These are phyloP conservation scores for Suillus lakei DNA, from an alignment of 768 basidiomycete species.

Conservation along the genomic window DNA sequence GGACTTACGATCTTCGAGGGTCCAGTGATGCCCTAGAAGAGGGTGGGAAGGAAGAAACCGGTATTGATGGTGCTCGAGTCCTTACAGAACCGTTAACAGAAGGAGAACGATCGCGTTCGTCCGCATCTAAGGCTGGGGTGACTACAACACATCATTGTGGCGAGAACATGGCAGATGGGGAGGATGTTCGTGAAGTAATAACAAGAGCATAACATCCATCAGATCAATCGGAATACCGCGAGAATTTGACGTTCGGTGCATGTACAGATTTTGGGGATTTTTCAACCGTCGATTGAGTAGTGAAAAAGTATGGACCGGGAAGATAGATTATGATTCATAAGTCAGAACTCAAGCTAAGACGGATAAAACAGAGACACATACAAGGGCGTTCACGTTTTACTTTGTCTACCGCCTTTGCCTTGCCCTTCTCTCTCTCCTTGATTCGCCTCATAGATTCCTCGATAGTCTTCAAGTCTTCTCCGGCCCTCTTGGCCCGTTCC, in stretches of 20 bases:
- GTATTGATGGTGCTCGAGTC: slow-evolving; percentile 52
- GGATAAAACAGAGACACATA: slow-evolving; percentile 48
- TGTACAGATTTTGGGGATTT: slow-evolving; percentile 14
- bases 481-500: slow-evolving; percentile 74
- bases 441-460: slow-evolving; percentile 78
- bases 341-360: slow-evolving; percentile 16
- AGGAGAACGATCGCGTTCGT: slow-evolving; percentile 47
- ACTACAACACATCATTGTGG: slow-evolving; percentile 27
- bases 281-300: slow-evolving; percentile 16
- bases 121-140: slow-evolving; percentile 55
- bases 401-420: slow-evolving; percentile 71
- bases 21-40: slow-evolving; percentile 62
- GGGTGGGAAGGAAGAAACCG: slow-evolving; percentile 47
- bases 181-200: slow-evolving; percentile 1
- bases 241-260: slow-evolving; percentile 1
- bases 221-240: background rate
- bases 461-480: slow-evolving; percentile 73
- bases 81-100: slow-evolving; percentile 44
- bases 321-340: slow-evolving; percentile 21
- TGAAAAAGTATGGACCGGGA: slow-evolving; percentile 12
- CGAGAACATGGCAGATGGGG: slow-evolving; percentile 9
- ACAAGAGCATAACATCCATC: slow-evolving; percentile 1
- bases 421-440: slow-evolving; percentile 78
- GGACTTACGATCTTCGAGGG: slow-evolving; percentile 63
- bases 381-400: slow-evolving; percentile 77